These are phyloP conservation scores for Suhomyces sp. DNA, from an alignment of 805 yeast genomes.

Conservation along the genomic window DNA sequence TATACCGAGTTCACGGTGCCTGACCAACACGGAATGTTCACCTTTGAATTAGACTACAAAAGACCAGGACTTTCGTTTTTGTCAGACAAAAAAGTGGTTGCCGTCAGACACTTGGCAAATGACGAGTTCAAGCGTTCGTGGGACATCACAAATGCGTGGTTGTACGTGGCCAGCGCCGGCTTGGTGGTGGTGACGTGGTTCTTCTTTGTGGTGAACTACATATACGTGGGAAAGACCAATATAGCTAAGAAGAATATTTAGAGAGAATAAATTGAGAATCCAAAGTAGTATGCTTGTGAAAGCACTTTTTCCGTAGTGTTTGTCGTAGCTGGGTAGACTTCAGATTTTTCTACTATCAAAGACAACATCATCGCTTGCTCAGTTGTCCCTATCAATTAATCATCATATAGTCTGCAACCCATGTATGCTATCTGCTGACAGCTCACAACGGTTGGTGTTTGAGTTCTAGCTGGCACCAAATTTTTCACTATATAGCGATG, in stretches of 20 bases:
- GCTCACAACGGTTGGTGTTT: neutral
- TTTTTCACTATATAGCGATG: conserved; percentile 1
- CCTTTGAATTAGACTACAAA: conserved; percentile 74
- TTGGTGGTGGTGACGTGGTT: conserved; percentile 77
- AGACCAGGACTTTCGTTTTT: conserved; percentile 74
- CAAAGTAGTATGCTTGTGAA: neutral
- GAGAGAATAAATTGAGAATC: neutral
- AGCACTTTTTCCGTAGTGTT: neutral
- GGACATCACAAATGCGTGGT: conserved; percentile 93
- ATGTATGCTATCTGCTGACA: neutral
- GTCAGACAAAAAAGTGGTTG: conserved; percentile 62
- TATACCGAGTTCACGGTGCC: conserved; percentile 68
- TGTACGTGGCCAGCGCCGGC: conserved; percentile 69
- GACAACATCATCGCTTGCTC: conserved; percentile 16
- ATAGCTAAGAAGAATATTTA: conserved; percentile 25
- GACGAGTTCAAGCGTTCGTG: conserved; percentile 92
- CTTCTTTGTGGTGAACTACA: conserved; percentile 65
- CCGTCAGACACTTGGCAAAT: conserved; percentile 91
- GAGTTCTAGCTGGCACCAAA: neutral
- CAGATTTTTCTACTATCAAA: conserved; percentile 12
- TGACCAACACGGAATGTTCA: conserved; percentile 96
- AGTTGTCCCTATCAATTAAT: conserved; percentile 19
- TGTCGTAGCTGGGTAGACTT: neutral
- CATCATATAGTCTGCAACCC: conserved; percentile 10
- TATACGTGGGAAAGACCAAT: conserved; percentile 38